phyloP scores from a whole-genome alignment of 2,329 filamentous ascomycete species.

The Fusarium compactum region DNA sequence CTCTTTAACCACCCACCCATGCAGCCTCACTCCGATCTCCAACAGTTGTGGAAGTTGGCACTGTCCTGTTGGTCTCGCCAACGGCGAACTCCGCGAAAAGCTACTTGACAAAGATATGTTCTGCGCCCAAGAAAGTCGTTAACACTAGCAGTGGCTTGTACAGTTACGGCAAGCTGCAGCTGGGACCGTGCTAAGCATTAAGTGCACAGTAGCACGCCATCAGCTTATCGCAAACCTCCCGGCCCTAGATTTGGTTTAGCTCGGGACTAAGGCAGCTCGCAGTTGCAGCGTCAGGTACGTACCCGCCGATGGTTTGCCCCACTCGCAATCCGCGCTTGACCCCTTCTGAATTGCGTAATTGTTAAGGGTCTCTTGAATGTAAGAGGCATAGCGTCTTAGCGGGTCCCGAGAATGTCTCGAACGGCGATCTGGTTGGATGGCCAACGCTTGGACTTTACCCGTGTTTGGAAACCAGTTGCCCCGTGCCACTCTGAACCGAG shows the following conservation, averaged over 20 bases:
- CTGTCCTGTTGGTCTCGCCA: conserved; percentile 36
- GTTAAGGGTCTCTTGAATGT: conserved; percentile 38
- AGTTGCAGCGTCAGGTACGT: conserved; percentile 37
- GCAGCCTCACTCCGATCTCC: conserved; percentile 36
- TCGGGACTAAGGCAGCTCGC: conserved; percentile 29
- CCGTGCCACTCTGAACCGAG: conserved; percentile 39
- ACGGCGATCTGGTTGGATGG: conserved; percentile 44
- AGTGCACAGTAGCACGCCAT: conserved; percentile 45
- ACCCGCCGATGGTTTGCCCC: conserved; percentile 24
- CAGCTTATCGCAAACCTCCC: conserved; percentile 49
- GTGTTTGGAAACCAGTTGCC: conserved; percentile 34
- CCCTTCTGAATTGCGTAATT: conserved; percentile 40
- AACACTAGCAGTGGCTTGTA: conserved; percentile 15
- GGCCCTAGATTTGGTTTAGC: conserved; percentile 43
- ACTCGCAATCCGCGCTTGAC: conserved; percentile 33
- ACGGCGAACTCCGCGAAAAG: conserved; percentile 37
- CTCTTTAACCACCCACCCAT: conserved; percentile 33
- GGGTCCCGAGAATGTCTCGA: conserved; percentile 31
- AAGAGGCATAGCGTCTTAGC: conserved; percentile 29
- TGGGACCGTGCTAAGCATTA: conserved; percentile 25
- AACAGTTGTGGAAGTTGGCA: conserved; percentile 33
- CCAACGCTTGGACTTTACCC: conserved; percentile 34
- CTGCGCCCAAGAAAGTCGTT: background rate
- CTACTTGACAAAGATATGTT: conserved; percentile 39
- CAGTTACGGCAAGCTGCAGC: conserved; percentile 12